Evolutionary conservation across 257 asterid genomes (phyloP), one percentile per base, ranked within the genome.

Genomic region (Eucommia ulmoides): DNA sequence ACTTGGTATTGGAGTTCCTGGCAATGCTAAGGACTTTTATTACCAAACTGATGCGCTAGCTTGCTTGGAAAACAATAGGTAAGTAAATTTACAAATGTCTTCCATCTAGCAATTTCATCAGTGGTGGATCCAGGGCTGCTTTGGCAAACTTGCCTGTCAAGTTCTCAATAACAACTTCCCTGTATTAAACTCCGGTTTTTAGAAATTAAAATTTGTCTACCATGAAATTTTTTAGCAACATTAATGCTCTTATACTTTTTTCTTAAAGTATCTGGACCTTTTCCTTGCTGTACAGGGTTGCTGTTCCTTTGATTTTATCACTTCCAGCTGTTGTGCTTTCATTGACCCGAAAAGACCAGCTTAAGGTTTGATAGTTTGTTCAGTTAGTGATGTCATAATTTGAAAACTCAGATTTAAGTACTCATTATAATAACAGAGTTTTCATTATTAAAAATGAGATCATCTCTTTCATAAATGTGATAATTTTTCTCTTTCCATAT

Each of bases 1-100:
- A 62, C 94, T 89, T 66, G 88, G 88, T 23, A 52, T 79, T 71
- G 98, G 93, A 71, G 55, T 72, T 67, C 98, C 98, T 10, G 93
- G 94, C 33, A 73, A 73, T 60, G 75, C 71, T 45, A 74, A 79
- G 69, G 98, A 82, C 67, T 58, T 91, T 68, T 85, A 65, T 70
- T 57, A 76, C 80, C 98, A 91, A 74, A 66, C 79, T 51, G 84
- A 75, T 72, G 92, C 96, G 38, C 66, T 85, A 74, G 78, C 76
- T 50, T 75, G 71, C 76, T 68, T 85, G 72, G 93, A 83, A 60
- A 74, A 68, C 60, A 74, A 81, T 54, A 80, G 83, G 98, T 68
- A 72, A 64, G 74, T 56, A 15, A 15, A 4, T 26, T 12, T 26
- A 4, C 38, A 26, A 4, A 14, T 38, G 45, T 15, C 4, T 38